phyloP scores from a whole-genome alignment of 1,284 basidiomycete genomes.

The Amylostereum areolatum region DNA sequence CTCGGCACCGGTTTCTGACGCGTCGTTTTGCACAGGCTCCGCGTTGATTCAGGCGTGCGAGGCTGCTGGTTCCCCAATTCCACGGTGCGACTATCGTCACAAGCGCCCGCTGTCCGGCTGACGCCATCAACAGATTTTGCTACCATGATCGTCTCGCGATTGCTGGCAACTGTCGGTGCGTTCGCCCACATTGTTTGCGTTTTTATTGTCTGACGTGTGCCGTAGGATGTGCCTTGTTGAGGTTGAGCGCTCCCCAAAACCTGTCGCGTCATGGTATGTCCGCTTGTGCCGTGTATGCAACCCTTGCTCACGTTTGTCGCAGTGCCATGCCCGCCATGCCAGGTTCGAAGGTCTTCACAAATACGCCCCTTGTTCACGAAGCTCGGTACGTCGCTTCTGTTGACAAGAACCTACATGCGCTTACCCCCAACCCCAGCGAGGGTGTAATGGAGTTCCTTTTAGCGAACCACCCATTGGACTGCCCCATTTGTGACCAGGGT shows the following conservation, averaged over 20 bases:
- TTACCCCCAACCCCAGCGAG: conserved; percentile 50
- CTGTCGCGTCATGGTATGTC: conserved; percentile 77
- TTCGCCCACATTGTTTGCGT: conserved; percentile 7
- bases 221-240: conserved; percentile 94
- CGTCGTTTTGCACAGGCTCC: conserved; percentile 49
- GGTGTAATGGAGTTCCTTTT: conserved; percentile 99
- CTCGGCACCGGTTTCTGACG: conserved; percentile 6
- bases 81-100: conserved; percentile 40
- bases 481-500: conserved; percentile 97
- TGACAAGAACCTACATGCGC: neutral
- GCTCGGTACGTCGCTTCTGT: conserved; percentile 55
- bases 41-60: conserved; percentile 97
- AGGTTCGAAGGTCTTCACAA: conserved; percentile 93
- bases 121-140: conserved; percentile 62
- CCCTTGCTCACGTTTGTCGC: conserved; percentile 3
- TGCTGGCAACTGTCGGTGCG: conserved; percentile 91
- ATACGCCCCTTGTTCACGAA: conserved; percentile 93
- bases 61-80: conserved; percentile 74
- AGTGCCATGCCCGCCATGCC: conserved; percentile 99
- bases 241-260: conserved; percentile 93
- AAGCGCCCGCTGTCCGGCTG: neutral
- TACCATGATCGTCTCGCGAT: conserved; percentile 94
- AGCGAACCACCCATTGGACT: conserved; percentile 96
- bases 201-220: conserved; percentile 7
- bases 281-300: neutral